Evolutionary conservation across 805 yeast species (phyloP), one percentile per base, ranked within the genome.

Genomic region (Ogataea ganodermae): DNA sequence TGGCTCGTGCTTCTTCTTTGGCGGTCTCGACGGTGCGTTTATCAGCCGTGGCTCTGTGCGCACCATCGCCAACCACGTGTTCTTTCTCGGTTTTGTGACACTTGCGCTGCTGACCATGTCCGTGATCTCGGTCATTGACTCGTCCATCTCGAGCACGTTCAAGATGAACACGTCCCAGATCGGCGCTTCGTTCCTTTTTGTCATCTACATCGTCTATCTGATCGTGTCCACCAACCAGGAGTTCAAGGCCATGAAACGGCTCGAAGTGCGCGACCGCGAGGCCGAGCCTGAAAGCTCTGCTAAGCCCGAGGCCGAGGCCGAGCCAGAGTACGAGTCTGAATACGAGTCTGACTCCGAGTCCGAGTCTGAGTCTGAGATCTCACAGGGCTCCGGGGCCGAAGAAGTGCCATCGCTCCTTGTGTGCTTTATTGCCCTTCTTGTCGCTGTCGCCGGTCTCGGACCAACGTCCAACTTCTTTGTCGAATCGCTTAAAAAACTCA

Each of bases 1-100:
- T 36, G 53, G 53, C 18, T 50, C 53, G 9, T 46, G 53, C 37
- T 50, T 46, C 42, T 50, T 50, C 46, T 50, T 50, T 37, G 53
- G 53, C 12, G 53, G 53, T 12, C 48, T 50, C 6, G 53, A 50
- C 20, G 45, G 51, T 6, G 40, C 37, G 7, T 27, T 27, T 14
- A 46, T 50, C 20, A 24, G 44, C 12, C n/a, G 31, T 3, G 13
- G 38, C 7, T 46, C 53, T 3, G 32, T 44, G 22, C 37, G 43
- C 20, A 43, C 42, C 2, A 50, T 46, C 13, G 44, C 51, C 28
- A 50, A 50, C 41, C 53, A 50, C 31, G 13, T 50, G 31, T 50
- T 46, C 24, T 46, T 50, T 45, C 27, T 50, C n/a, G 35, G 44
- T 2, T 32, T 36, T n/a, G 42, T 46, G 36, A 44, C 51, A 3